Conservation (phyloP, 192 early-diverging fungal species). For the Rhizophagus prolifer region DNA sequence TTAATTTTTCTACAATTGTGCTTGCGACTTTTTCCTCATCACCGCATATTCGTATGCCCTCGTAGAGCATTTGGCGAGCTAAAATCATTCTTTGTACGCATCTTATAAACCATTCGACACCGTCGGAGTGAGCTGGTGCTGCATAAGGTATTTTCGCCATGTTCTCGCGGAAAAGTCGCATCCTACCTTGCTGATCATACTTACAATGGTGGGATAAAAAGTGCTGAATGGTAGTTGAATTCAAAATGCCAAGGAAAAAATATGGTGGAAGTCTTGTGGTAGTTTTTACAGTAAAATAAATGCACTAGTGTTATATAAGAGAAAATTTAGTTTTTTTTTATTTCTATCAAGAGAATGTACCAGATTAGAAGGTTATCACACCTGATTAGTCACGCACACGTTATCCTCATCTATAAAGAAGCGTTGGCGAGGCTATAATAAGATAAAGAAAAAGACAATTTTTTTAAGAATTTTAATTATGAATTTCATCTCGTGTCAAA, state of each 20-base stretch:
- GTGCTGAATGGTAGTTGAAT: conserved; percentile 52
- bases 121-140: conserved; percentile 6
- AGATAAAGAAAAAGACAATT: not conserved
- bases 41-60: conserved; percentile 12
- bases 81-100: conserved; percentile 11
- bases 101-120: not conserved
- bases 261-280: conserved; percentile 28
- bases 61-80: conserved; percentile 22
- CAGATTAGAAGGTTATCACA: not conserved
- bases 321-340: not conserved
- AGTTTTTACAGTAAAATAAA: conserved; percentile 48
- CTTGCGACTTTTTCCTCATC: conserved; percentile 38
- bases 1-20: conserved; percentile 32
- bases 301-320: conserved; percentile 36
- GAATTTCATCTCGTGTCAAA: too few species aligned
- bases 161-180: conserved; percentile 54
- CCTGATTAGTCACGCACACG: conserved; percentile 53
- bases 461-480: too few species aligned
- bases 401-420: conserved; percentile 52
- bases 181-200: conserved; percentile 58
- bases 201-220: conserved; percentile 48
- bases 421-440: conserved; percentile 50
- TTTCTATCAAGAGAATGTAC: too few species aligned
- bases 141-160: conserved; percentile 59
- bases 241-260: conserved; percentile 50